Percentiles rank a stretch among this genome's conserved stretches.
These are phyloP conservation scores for Syzygium aqueum DNA, from an alignment of 345 rosid species.

Conservation along the genomic window DNA sequence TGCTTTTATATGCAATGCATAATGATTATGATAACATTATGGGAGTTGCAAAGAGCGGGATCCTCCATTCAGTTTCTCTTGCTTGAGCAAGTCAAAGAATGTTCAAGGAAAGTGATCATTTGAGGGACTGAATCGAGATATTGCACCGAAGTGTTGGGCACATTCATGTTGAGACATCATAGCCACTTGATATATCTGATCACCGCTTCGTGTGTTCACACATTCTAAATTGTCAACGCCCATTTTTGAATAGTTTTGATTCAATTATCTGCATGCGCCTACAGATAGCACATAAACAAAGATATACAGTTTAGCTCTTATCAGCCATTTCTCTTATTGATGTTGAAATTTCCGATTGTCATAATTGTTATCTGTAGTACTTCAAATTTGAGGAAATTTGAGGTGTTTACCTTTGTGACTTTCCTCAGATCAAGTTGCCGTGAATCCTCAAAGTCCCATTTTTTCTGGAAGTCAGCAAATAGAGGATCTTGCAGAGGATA, in stretches of 20 bases:
- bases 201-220: neutral
- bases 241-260: neutral
- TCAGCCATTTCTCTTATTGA: neutral
- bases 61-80: neutral
- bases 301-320: neutral
- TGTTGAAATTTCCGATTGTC: neutral
- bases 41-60: neutral
- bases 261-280: neutral
- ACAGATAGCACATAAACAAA: neutral
- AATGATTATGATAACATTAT: neutral
- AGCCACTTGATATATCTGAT: neutral
- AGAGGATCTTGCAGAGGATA: constrained; percentile 38
- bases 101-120: neutral
- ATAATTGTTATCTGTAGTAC: neutral
- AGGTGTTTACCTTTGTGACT: neutral
- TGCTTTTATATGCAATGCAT: neutral
- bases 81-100: neutral
- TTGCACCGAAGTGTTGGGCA: neutral
- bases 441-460: constrained; percentile 32
- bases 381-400: constrained; percentile 1
- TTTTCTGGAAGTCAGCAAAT: constrained; percentile 30
- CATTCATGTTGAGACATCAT: neutral
- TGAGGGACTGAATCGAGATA: neutral
- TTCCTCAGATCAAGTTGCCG: constrained; percentile 26
- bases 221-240: neutral